Evolutionary conservation across 2,329 filamentous ascomycete genomes (phyloP).

Genomic region (Microcera coccophila): DNA sequence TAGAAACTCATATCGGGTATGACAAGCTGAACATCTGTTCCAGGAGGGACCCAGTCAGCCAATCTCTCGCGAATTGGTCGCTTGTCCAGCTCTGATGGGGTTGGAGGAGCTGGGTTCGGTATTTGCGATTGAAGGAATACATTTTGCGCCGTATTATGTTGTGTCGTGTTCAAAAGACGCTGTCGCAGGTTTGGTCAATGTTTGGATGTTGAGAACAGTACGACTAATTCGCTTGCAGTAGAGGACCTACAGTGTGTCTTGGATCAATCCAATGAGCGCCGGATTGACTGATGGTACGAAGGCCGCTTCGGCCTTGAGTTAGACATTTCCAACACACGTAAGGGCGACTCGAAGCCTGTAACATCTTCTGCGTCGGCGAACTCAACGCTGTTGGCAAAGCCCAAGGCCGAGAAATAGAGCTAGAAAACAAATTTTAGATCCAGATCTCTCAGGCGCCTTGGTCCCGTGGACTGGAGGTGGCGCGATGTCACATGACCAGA

Average conservation of each 20-base stretch:
- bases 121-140: conserved; percentile 13
- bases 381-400: no score
- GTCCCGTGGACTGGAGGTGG: no score
- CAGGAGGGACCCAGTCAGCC: conserved; percentile 15
- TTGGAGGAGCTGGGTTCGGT: conserved; percentile 12
- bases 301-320: conserved; percentile 13
- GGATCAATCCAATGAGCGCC: conserved; percentile 7
- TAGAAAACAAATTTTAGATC: no score
- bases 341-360: conserved; percentile 27
- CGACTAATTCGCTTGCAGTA: not conserved
- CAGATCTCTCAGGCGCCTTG: no score
- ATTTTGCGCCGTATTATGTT: not conserved
- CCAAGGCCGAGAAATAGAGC: no score
- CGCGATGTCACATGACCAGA: not conserved
- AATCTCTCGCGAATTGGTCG: conserved; percentile 20
- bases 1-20: conserved; percentile 24
- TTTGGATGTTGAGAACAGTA: not conserved
- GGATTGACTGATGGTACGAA: conserved; percentile 3
- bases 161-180: conserved; percentile 11
- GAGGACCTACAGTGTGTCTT: conserved; percentile 13
- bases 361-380: no score
- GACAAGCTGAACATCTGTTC: conserved; percentile 8
- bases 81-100: conserved; percentile 4
- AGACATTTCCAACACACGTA: conserved; percentile 35
- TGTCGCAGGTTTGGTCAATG: conserved; percentile 7